Percentiles rank a stretch among this genome's conserved stretches.
phyloP scores from a whole-genome alignment of 2,329 filamentous ascomycete genomes.

The Pyricularia sp. region DNA sequence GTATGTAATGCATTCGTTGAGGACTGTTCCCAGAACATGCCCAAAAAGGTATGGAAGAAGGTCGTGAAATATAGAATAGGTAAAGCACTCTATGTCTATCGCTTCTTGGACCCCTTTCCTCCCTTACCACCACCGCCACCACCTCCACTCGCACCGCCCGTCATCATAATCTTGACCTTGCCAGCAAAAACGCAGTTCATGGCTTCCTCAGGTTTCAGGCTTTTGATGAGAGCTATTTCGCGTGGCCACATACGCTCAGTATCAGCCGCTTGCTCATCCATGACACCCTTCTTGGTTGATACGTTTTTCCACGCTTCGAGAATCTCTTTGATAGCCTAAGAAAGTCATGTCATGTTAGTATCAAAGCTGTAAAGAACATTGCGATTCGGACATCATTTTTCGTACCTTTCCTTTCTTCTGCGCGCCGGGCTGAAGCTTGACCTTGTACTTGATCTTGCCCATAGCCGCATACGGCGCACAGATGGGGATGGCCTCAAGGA shows the following conservation, averaged over 20 bases:
- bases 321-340: constrained; percentile 61
- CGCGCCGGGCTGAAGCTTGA: constrained; percentile 80
- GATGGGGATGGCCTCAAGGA: constrained; percentile 51
- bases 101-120: constrained; percentile 25
- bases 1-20: background rate
- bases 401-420: constrained; percentile 79
- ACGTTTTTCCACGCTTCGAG: constrained; percentile 67
- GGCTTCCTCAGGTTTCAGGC: constrained; percentile 68
- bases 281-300: constrained; percentile 39
- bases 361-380: background rate
- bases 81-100: background rate
- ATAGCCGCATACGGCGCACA: constrained; percentile 54
- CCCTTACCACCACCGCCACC: constrained; percentile 23
- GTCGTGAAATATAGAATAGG: too few relatives aligned
- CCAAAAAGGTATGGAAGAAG: background rate
- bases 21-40: background rate
- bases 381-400: background rate
- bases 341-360: background rate
- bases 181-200: constrained; percentile 69
- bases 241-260: constrained; percentile 70
- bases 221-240: constrained; percentile 75
- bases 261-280: constrained; percentile 49
- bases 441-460: constrained; percentile 75
- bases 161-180: constrained; percentile 68
- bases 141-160: constrained; percentile 37